Evolutionary conservation across 306 rosid genomes (phyloP), one percentile per base, ranked within the genome.

Genomic region (Castanea crenata): DNA sequence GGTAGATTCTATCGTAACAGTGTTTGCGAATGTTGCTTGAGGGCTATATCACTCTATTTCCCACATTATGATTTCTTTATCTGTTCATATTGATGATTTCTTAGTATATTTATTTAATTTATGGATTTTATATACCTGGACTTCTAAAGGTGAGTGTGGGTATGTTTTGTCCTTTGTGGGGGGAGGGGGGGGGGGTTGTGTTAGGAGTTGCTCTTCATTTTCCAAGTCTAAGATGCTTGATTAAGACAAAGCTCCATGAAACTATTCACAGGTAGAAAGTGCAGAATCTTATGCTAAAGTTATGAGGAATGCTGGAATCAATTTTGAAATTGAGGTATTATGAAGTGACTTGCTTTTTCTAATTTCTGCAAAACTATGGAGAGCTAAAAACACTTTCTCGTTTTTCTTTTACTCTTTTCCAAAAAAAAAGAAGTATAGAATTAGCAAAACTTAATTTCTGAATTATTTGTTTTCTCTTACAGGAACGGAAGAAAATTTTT

Each of bases 241-340:
- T 56, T 18, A 18, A 51, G 21, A 46, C 51, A 73, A 72, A 76
- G 69, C 58, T 81, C 21, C 54, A 58, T 55, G 23, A 13, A 65
- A 15, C 44, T 29, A 85, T 67, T 84, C 23, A 71, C 87, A 94
- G 97, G 93, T 94, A 68, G 91, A 90, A 57, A 87, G 85, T 69
- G 99, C 99, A 23, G 99, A 92, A 80, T 91, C 91, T 67, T 94
- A 87, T 90, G 83, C 89, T 59, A 88, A 55, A 59, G 80, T 75
- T 74, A 86, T 91, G 82, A 86, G 74, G 82, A 75, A 80, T 78
- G 88, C 89, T 5, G 90, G 92, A 74, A 83, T 94, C 78, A 86
- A 76, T 78, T 84, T 94, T 83, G 88, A 78, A 56, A 82, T 86
- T 70, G 92, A 92, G 99, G 99, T 94, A 87, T 73, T 52, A 5